Base-by-base conservation (phyloP, 2,329 filamentous ascomycete species). In the Alternaria atra region DNA sequence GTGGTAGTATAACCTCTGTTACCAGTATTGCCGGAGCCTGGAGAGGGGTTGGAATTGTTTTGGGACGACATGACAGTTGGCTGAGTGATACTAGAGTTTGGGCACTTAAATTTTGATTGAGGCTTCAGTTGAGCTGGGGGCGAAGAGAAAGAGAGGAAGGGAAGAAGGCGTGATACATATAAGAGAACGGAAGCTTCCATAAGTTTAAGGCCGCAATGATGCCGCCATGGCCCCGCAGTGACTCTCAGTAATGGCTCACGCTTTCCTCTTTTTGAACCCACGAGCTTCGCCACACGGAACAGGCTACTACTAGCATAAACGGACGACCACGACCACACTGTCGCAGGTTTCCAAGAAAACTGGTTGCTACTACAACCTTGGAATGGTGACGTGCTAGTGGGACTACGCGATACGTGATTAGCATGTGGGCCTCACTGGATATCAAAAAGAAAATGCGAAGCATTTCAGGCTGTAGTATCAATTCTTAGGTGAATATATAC, bases 1-100 rank as follows among this genome's bases (percentile, higher is more conserved):
- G 64, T 79, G 50, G 60, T 46, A 27, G 76, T 76, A 71, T 83
- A 83, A 58, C 65, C 68, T 67, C 61, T 59, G 17, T 37, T 25
- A 58, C 63, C 47, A 43, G 56, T 60, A 30, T 34, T 65, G 50
- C 52, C 51, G 27, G 61, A 65, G 59, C 44, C 52, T 35, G 67
- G 63, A 30, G 61, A 64, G 3, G 62, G 51, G 55, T 59, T 62
- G 37, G 27, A 40, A 7, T 35, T 40, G 43, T 32, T 35, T 43
- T 55, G 34, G 2, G 43, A 60, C 5, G 51, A 25, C 52, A 63
- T 55, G 44, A n/a, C 5, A 29, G 15, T 39, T n/a, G 17, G 8
- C 29, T 52, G 17, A 35, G 7, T 10, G 39, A 15, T 12, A 5
- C 34, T 13, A 13, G 30, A n/a, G n/a, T 17, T 17, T 39, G 32